phyloP scores from a whole-genome alignment of 306 rosid genomes.

The Pyrus betulifolia region DNA sequence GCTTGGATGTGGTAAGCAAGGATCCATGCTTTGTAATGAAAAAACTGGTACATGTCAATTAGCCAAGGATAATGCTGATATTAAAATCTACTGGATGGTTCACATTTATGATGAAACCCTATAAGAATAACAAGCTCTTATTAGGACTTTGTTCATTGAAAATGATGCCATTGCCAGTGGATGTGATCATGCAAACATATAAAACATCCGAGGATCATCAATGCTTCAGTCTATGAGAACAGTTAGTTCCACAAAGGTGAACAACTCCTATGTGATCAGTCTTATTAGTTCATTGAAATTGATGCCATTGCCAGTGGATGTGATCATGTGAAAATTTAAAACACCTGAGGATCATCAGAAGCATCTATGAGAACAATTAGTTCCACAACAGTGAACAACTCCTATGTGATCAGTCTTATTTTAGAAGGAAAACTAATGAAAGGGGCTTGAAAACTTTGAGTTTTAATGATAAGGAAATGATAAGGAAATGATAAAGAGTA shows the following conservation, averaged over 20 bases:
- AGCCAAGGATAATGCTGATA: not conserved
- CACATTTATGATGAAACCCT: not conserved
- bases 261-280: not conserved
- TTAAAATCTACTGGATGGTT: not conserved
- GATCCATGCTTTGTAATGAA: not conserved
- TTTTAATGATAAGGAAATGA: too few relatives aligned
- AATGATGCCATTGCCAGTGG: not conserved
- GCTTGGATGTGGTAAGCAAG: conserved; percentile 2
- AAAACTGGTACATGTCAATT: not conserved
- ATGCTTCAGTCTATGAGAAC: not conserved
- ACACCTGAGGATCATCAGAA: not conserved
- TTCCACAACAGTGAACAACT: not conserved
- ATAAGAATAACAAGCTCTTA: not conserved
- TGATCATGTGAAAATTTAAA: not conserved
- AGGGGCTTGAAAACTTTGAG: too few relatives aligned
- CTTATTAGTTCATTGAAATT: not conserved
- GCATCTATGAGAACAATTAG: not conserved
- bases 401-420: not conserved
- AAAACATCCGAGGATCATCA: not conserved
- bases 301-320: not conserved
- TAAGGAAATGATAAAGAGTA: too few relatives aligned
- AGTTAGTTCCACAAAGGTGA: not conserved
- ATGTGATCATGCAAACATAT: not conserved
- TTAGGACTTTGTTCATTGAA: not conserved
- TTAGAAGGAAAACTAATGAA: too few relatives aligned